These are phyloP conservation scores for Jackrogersella multiformis DNA, from an alignment of 495 filamentous ascomycete genomes.

Conservation along the genomic window DNA sequence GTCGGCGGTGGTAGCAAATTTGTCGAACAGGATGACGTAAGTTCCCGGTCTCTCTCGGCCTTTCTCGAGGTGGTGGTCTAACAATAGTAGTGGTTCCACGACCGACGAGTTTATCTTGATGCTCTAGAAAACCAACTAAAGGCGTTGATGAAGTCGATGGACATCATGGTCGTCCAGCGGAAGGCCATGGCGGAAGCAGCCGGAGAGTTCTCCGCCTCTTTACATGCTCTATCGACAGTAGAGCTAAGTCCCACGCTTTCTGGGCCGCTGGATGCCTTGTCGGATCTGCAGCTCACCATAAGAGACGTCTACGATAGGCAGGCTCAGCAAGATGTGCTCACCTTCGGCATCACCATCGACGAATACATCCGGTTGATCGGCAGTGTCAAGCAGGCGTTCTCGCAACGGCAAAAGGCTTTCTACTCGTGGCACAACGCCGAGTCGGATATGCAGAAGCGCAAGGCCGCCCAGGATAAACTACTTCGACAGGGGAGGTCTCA, in stretches of 20 bases:
- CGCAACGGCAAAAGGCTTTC: constrained; percentile 92
- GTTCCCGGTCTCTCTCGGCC: constrained; percentile 52
- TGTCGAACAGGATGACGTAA: constrained; percentile 95
- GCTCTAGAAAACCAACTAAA: constrained; percentile 95
- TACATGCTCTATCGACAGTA: constrained; percentile 88
- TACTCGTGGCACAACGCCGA: constrained; percentile 92
- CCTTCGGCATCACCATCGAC: constrained; percentile 95
- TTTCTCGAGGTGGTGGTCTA: constrained; percentile 20
- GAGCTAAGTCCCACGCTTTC: constrained; percentile 91
- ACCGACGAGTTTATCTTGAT: constrained; percentile 92
- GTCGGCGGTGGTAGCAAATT: constrained; percentile 83
- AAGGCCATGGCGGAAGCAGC: constrained; percentile 93
- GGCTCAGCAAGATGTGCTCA: constrained; percentile 95
- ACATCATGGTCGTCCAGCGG: constrained; percentile 87
- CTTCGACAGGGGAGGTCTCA: constrained; percentile 92
- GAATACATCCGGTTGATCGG: constrained; percentile 97
- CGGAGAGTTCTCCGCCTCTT: constrained; percentile 87
- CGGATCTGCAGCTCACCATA: constrained; percentile 91
- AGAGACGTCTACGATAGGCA: constrained; percentile 95
- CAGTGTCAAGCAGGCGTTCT: constrained; percentile 89
- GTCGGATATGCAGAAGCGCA: constrained; percentile 85
- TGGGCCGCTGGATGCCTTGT: constrained; percentile 85
- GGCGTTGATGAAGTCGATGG: constrained; percentile 90
- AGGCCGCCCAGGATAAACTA: constrained; percentile 86
- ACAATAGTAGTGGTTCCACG: constrained; percentile 86